Conservation (phyloP, 2,329 filamentous ascomycete species). For the Grosmannia clavigera region DNA sequence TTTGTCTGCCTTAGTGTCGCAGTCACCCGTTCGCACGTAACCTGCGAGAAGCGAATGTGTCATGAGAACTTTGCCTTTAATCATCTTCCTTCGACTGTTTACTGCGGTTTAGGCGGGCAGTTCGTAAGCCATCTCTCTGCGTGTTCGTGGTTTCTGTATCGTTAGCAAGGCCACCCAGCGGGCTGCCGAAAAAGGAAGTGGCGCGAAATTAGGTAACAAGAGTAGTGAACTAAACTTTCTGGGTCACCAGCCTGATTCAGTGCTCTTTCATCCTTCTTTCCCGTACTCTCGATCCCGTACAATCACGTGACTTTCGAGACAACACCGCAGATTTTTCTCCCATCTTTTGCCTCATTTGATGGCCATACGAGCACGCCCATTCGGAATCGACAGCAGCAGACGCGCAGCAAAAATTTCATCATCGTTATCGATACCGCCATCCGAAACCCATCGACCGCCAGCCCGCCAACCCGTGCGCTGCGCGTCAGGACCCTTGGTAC, state of each 20-base stretch:
- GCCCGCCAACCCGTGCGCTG: neutral
- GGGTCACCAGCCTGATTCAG: neutral
- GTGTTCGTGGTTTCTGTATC: neutral
- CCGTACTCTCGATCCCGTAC: neutral
- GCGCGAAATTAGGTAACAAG: neutral
- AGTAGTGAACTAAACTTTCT: neutral
- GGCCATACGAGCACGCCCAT: neutral
- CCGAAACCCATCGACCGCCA: neutral
- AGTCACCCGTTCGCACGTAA: no score
- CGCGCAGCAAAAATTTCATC: neutral
- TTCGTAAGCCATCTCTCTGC: no score
- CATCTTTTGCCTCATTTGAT: neutral
- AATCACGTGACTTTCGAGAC: neutral
- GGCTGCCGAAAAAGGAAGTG: neutral
- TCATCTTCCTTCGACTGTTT: no score
- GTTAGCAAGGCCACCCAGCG: neutral
- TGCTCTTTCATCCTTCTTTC: neutral
- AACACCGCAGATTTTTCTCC: conserved; percentile 3
- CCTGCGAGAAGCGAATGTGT: no score
- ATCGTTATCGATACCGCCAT: neutral
- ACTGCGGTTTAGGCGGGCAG: no score
- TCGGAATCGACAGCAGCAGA: neutral
- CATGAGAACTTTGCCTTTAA: no score
- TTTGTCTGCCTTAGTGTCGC: no score
- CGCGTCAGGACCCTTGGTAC: neutral